phyloP scores from a whole-genome alignment of 164 flowering plant species.

The Aristolochia contorta region DNA sequence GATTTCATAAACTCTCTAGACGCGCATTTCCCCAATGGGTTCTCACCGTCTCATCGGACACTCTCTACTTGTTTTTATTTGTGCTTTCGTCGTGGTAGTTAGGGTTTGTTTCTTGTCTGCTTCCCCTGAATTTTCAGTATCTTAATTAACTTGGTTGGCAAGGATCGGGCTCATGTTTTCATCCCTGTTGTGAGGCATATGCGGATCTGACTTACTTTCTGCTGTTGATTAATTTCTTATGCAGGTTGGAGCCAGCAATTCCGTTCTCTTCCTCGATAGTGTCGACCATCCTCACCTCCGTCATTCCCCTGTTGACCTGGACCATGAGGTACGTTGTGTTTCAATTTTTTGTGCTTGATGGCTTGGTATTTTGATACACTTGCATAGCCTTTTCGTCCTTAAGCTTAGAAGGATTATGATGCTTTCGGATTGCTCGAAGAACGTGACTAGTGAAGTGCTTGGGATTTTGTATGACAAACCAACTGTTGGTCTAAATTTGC shows the following conservation, averaged over 20 bases:
- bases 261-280: constrained; percentile 33
- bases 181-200: not conserved
- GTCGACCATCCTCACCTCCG: too few species aligned
- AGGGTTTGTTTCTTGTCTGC: not conserved
- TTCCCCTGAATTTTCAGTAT: not conserved
- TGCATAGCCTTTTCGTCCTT: too few species aligned
- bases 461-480: too few species aligned
- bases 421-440: too few species aligned
- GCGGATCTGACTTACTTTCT: constrained; percentile 1
- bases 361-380: too few species aligned
- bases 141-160: not conserved
- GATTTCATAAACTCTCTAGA: too few species aligned
- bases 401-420: too few species aligned
- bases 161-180: not conserved
- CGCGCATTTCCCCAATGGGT: not conserved
- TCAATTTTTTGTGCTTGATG: too few species aligned
- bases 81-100: not conserved
- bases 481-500: too few species aligned
- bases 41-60: not conserved
- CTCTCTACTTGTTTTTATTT: not conserved
- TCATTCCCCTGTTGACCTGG: too few species aligned
- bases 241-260: constrained; percentile 31
- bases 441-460: too few species aligned
- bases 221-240: constrained; percentile 6
- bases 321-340: too few species aligned